Base-by-base conservation (phyloP, 495 filamentous ascomycete genomes). In the Copromyces sp. region DNA sequence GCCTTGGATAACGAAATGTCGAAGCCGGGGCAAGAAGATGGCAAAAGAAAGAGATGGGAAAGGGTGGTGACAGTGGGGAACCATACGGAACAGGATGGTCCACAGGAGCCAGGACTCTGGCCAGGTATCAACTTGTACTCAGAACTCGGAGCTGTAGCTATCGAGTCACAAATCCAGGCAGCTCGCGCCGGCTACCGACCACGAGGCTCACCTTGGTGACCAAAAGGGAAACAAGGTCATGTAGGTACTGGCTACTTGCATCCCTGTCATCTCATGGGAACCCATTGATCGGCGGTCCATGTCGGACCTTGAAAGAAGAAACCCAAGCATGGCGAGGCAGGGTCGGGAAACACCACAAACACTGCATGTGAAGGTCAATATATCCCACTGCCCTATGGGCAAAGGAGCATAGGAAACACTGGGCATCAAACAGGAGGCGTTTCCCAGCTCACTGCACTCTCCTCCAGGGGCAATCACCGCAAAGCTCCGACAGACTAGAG, bases 111-210 rank as follows among this genome's bases (percentile, higher is more conserved):
- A 42, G 42, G 38, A 20, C 45, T 35, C 32, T 42, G 69, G 35
- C 69, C 68, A 73, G 71, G 74, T 75, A 73, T 71, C 73, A 47
- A 32, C 53, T 16, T 61, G 71, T 73, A 74, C 53, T 32, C 42
- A 68, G 69, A 69, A 65, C 70, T 72, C 7, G 47, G 24, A 29
- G 39, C 32, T 42, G 44, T 68, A 44, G 69, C 44, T 24, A 71
- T 69, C 45, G 72, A 77, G 74, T 75, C 74, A 73, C 24, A 68
- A 3, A 59, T 70, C 71, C 69, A 75, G 74, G 74, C 74, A 75
- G 72, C 72, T 35, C 72, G 74, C 75, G 44, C 73, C 69, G 68
- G 40, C 72, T 44, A 47, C 72, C 70, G 69, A 71, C 29, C 39
- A 39, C 39, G 44, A 70, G 39, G 69, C 69, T 70, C 20, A 45